Conservation (phyloP, 1,139 yeast species). For the Blastobotrys aristatus region DNA sequence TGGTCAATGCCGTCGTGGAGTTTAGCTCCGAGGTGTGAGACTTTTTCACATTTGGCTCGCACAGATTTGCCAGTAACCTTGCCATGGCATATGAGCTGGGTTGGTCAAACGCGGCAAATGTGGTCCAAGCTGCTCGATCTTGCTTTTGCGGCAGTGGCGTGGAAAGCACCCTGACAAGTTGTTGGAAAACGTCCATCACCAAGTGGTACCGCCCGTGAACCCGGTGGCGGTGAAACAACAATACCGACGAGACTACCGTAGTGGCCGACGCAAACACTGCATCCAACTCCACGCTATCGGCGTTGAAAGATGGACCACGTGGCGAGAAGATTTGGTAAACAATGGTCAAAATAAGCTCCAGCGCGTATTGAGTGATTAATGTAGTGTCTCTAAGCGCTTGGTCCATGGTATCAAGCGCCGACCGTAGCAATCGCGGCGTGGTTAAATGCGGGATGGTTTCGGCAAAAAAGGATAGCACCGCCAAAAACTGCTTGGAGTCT, state of each 20-base stretch:
- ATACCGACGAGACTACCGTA: constrained; percentile 32
- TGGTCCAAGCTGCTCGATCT: constrained; percentile 15
- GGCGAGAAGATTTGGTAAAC: constrained; percentile 32
- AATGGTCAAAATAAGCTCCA: constrained; percentile 49
- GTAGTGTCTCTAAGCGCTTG: constrained; percentile 47
- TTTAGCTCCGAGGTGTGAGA: constrained; percentile 37
- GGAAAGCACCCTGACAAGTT: constrained; percentile 37
- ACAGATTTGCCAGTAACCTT: constrained; percentile 59
- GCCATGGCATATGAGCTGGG: constrained; percentile 44
- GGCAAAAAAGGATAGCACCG: constrained; percentile 2
- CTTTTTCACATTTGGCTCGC: constrained; percentile 53
- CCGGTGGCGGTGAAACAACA: constrained; percentile 66
- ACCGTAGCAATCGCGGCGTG: neutral
- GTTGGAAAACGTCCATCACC: constrained; percentile 44
- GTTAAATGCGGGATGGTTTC: constrained; percentile 2
- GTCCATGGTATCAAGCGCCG: constrained; percentile 32
- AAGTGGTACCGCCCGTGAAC: constrained; percentile 70
- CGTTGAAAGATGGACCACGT: constrained; percentile 12
- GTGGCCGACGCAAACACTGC: constrained; percentile 16
- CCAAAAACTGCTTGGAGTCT: constrained; percentile 7
- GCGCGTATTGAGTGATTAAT: constrained; percentile 61
- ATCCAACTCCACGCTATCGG: neutral
- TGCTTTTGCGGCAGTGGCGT: constrained; percentile 7
- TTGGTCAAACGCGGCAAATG: neutral
- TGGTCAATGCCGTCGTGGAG: constrained; percentile 52